Evolutionary conservation across 352 stramenopile genomes (phyloP).

Genomic region (Paralagenidium karlingii): DNA sequence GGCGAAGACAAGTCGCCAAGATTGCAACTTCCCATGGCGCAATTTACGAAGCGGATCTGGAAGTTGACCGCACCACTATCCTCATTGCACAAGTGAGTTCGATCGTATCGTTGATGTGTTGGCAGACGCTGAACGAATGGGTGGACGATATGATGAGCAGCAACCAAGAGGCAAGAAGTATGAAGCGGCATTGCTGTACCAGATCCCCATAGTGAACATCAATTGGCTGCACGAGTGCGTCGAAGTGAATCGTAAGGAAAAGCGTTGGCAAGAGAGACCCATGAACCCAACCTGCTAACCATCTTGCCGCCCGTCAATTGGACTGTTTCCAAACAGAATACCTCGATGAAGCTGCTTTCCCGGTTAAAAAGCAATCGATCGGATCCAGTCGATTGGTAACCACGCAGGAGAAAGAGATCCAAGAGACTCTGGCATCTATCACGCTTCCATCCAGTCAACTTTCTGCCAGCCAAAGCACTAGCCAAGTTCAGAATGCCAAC

Average conservation of each 20-base stretch:
- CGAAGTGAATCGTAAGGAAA: constrained; percentile 11
- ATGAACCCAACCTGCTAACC: neutral
- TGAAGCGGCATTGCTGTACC: constrained; percentile 32
- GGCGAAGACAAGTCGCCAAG: constrained; percentile 36
- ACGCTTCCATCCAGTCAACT: no score
- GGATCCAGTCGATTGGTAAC: no score
- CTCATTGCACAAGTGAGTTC: constrained; percentile 37
- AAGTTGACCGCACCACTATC: constrained; percentile 40
- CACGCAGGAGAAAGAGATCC: no score
- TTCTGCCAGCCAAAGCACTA: no score
- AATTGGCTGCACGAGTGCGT: constrained; percentile 61
- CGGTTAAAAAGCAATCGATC: no score
- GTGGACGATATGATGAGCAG: constrained; percentile 5
- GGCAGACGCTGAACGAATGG: no score
- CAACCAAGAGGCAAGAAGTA: constrained; percentile 44
- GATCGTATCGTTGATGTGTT: neutral
- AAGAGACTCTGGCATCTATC: no score
- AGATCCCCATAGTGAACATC: constrained; percentile 54
- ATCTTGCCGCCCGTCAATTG: no score
- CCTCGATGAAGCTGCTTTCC: no score
- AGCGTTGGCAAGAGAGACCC: neutral
- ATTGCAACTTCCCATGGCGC: constrained; percentile 24
- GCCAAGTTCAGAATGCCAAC: no score
- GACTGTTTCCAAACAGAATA: no score
- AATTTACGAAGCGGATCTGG: constrained; percentile 41